Conservation (phyloP, 495 filamentous ascomycete species). For the Talaromyces nanjingensis region DNA sequence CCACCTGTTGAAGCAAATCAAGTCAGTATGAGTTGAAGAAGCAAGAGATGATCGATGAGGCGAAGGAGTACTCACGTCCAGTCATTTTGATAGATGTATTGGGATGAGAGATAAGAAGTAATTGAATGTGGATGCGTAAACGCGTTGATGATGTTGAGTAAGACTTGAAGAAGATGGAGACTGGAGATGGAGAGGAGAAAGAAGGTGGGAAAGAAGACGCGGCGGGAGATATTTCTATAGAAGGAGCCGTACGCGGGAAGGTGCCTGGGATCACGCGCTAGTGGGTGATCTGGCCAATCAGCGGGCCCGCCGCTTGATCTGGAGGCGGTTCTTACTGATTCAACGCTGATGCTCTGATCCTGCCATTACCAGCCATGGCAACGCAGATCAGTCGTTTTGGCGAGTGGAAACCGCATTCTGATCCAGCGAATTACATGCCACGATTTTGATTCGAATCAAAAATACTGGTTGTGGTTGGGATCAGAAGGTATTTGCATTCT, state of each 20-base stretch:
- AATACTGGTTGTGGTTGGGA: constrained; percentile 23
- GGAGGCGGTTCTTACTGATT: constrained; percentile 22
- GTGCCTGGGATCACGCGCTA: constrained; percentile 37
- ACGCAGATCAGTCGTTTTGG: constrained; percentile 18
- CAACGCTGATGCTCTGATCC: constrained; percentile 26
- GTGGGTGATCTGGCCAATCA: constrained; percentile 34
- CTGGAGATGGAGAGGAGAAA: constrained; percentile 36
- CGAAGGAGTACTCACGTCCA: constrained; percentile 50
- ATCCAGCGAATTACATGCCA: constrained; percentile 12
- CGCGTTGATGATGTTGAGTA: constrained; percentile 22
- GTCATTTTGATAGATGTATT: constrained; percentile 41
- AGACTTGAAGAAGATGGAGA: constrained; percentile 20
- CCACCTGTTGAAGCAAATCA: constrained; percentile 52
- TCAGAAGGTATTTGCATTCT: constrained; percentile 31
- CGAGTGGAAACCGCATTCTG: not conserved
- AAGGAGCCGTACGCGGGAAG: constrained; percentile 21
- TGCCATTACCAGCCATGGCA: constrained; percentile 15
- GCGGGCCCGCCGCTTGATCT: constrained; percentile 23
- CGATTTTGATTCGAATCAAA: constrained; percentile 14
- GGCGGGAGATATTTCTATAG: constrained; percentile 46
- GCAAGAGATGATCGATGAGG: constrained; percentile 8
- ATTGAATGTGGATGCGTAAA: constrained; percentile 10
- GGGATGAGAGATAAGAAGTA: constrained; percentile 23
- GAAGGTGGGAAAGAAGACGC: constrained; percentile 23
- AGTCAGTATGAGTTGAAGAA: constrained; percentile 29